Base-by-base conservation (phyloP, 495 filamentous ascomycete species). In the Aspergillus cavernicola region DNA sequence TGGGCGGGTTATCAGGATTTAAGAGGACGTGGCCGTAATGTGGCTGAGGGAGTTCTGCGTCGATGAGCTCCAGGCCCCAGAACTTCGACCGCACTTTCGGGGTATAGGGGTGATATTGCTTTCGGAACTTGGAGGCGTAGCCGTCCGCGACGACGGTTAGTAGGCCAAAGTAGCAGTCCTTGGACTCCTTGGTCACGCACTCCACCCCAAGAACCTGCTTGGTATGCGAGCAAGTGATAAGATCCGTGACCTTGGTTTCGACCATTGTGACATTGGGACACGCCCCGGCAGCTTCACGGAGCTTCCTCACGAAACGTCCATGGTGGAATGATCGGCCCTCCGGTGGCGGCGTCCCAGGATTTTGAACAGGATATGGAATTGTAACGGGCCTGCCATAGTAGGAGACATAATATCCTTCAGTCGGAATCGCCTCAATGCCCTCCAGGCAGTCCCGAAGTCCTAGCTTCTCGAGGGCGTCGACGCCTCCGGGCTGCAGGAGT, bases 61-160 rank as follows among this genome's bases (percentile, higher is more conserved):
- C 92, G 62, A 91, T 87, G 23, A 98, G 79, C 66, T 98, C 93
- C 20, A 98, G 78, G 7, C 84, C 93, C 74, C 85, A 95, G 76
- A 98, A 98, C 70, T 90, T 90, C 50, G 82, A 88, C 43, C 81
- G 81, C 15, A 87, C 80, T 55, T 86, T 70, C 16, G 93, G 89
- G 1, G 79, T 70, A 35, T 81, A 74, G n/a, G 71, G 65, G 61
- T 91, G 83, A 64, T 88, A 81, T 52, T 83, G 74, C 68, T 95
- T 93, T 51, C 93, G 85, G 77, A 97, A 96, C 63, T 88, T 92
- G 51, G 89, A 95, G 53, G 84, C 85, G 69, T 97, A 97, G 53
- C 93, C 93, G 72, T 98, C 92, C 16, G 90, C 89, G 39, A 93
- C 80, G 55, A 97, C 85, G 18, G 91, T 97, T 36, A 97, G 80